Percentiles rank a stretch among this genome's conserved stretches.
These are phyloP conservation scores for Candida nanaspora DNA, from an alignment of 805 yeast species.

Conservation along the genomic window DNA sequence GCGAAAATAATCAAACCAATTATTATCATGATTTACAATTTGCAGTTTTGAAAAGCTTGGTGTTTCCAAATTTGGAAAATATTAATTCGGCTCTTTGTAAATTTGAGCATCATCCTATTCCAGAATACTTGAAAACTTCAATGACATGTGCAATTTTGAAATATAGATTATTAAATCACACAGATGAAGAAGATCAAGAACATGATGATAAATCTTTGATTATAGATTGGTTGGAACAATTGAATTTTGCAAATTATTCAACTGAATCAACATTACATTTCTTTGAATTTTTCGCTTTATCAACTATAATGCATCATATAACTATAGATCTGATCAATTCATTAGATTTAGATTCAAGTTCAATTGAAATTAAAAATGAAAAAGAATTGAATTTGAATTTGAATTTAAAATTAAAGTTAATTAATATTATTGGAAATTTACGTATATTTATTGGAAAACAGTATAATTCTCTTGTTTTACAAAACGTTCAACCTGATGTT, in stretches of 20 bases:
- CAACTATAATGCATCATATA: slow-evolving; percentile 14
- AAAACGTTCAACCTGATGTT: too few species aligned
- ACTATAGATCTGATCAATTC: too few species aligned
- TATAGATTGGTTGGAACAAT: not conserved
- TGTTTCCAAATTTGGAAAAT: too few species aligned
- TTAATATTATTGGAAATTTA: slow-evolving; percentile 22
- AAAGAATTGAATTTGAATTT: slow-evolving; percentile 10
- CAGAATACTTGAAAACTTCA: slow-evolving; percentile 11
- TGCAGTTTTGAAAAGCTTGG: too few species aligned
- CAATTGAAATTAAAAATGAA: slow-evolving; percentile 10
- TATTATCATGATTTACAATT: too few species aligned
- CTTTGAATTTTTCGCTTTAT: slow-evolving; percentile 20
- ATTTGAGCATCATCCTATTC: slow-evolving; percentile 1
- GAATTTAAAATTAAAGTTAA: slow-evolving; percentile 17
- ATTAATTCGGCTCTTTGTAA: too few species aligned
- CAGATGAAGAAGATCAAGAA: too few species aligned
- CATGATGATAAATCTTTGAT: too few species aligned
- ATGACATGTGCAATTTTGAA: slow-evolving; percentile 19
- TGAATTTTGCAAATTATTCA: slow-evolving; percentile 18
- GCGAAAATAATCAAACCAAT: too few species aligned
- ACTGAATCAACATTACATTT: slow-evolving; percentile 6
- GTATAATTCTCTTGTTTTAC: too few species aligned
- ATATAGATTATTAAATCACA: slow-evolving; percentile 14
- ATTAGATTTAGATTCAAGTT: slow-evolving; percentile 3
- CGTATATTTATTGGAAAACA: slow-evolving; percentile 23